Conservation (phyloP, 768 basidiomycete species). For the Tephrocybe sp. region DNA sequence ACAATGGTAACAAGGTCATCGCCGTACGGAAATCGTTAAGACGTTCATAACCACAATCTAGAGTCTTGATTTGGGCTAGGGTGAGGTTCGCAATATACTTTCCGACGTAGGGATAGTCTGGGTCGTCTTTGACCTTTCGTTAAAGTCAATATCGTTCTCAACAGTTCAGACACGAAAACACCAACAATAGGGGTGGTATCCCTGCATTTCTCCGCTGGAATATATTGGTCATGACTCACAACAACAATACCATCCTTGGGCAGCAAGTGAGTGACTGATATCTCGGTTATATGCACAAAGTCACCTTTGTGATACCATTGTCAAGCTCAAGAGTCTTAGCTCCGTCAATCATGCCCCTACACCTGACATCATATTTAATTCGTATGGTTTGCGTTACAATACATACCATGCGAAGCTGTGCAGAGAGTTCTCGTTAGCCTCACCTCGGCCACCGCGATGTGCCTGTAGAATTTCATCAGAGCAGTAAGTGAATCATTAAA, state of each 20-base stretch:
- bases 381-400: conserved; percentile 1
- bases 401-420: conserved; percentile 75
- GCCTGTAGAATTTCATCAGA: conserved; percentile 43
- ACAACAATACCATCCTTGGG: conserved; percentile 71
- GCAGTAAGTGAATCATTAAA: background rate
- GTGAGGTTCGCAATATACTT: conserved; percentile 78
- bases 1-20: background rate
- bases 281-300: background rate
- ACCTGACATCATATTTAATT: too few relatives aligned
- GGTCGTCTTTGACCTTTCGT: conserved; percentile 52
- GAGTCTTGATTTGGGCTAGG: conserved; percentile 72
- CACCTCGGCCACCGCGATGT: conserved; percentile 77
- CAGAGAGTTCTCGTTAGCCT: conserved; percentile 70
- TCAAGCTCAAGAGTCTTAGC: conserved; percentile 79
- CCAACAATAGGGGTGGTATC: conserved; percentile 66
- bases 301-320: conserved; percentile 72
- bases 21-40: conserved; percentile 56
- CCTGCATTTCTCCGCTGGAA: conserved; percentile 60
- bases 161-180: conserved; percentile 15
- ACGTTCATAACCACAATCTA: conserved; percentile 78
- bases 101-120: conserved; percentile 73
- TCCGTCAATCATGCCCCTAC: conserved; percentile 73
- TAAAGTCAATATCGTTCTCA: background rate
- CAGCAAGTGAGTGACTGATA: background rate
- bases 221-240: conserved; percentile 80